Conservation (phyloP, 768 basidiomycete species). For the Hypsizygus marmoreus region DNA sequence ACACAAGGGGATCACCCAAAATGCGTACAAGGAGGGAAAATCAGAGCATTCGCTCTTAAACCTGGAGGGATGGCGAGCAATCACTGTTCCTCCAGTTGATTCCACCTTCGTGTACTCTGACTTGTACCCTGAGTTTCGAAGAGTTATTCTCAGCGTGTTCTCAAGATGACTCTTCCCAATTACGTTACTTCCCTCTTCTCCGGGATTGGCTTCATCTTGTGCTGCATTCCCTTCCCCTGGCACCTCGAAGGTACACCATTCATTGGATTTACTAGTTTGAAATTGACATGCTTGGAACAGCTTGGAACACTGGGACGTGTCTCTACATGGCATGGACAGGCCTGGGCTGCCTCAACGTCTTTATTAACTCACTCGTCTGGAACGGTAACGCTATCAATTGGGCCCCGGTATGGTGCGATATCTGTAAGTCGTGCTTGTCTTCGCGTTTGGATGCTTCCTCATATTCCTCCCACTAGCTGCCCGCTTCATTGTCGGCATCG, state of each 20-base stretch:
- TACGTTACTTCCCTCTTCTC: constrained; percentile 49
- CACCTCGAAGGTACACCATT: constrained; percentile 56
- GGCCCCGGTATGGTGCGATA: constrained; percentile 69
- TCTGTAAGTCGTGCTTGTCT: constrained; percentile 36
- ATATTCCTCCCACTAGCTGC: constrained; percentile 31
- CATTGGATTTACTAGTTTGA: not conserved
- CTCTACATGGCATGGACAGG: constrained; percentile 72
- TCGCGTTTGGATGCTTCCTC: not conserved
- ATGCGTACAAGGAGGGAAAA: constrained; percentile 36
- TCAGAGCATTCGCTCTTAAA: constrained; percentile 41
- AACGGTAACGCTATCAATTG: constrained; percentile 52
- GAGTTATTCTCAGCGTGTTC: constrained; percentile 12
- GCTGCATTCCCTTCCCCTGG: constrained; percentile 64
- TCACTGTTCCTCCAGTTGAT: constrained; percentile 31
- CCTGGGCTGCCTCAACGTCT: constrained; percentile 55
- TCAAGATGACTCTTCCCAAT: constrained; percentile 37
- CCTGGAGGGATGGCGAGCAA: constrained; percentile 18
- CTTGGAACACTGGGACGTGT: constrained; percentile 51
- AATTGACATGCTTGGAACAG: not conserved
- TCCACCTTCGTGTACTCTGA: constrained; percentile 32
- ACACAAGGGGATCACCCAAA: constrained; percentile 49
- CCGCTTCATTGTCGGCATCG: constrained; percentile 43
- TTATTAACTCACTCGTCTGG: constrained; percentile 76
- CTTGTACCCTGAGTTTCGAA: constrained; percentile 19
- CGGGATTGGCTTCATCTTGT: constrained; percentile 60